Conservation (phyloP, 176 grass and related monocot genomes). For the Phoenix dactylifera region DNA sequence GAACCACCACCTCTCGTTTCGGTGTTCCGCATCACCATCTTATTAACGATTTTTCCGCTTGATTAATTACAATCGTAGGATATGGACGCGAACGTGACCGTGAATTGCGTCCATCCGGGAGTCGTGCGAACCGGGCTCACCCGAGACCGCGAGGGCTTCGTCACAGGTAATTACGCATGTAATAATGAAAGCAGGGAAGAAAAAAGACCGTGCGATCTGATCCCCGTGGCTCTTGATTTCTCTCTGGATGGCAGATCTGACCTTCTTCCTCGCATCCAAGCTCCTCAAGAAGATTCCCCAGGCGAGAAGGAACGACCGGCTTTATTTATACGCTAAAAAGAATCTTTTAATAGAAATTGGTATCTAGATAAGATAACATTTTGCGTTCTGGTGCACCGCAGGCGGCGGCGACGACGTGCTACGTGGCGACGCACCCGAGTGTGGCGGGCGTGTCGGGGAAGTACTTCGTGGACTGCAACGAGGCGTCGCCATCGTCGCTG, state of each 20-base stretch:
- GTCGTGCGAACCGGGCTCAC: conserved; percentile 86
- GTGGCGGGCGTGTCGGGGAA: conserved; percentile 54
- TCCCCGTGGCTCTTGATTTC: neutral
- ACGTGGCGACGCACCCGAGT: conserved; percentile 72
- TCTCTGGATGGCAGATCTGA: conserved; percentile 45
- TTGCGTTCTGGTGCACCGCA: conserved; percentile 17
- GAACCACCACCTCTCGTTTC: neutral
- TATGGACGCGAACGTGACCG: conserved; percentile 70
- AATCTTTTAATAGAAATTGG: no score
- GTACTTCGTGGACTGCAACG: conserved; percentile 98
- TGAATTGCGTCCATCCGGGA: conserved; percentile 88
- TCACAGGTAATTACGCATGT: conserved; percentile 29
- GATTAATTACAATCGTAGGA: conserved; percentile 25
- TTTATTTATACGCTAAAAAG: no score
- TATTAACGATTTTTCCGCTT: neutral
- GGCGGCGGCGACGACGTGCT: conserved; percentile 95
- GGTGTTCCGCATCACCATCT: no score
- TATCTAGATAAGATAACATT: no score
- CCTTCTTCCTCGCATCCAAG: conserved; percentile 80
- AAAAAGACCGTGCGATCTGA: neutral
- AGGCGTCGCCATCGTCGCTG: conserved; percentile 60
- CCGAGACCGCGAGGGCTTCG: conserved; percentile 75
- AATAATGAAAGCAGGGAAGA: neutral
- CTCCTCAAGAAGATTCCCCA: conserved; percentile 91
- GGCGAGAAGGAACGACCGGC: conserved; percentile 34